Conservation (phyloP, 2,329 filamentous ascomycete genomes). For the Dactylellina leptospora region DNA sequence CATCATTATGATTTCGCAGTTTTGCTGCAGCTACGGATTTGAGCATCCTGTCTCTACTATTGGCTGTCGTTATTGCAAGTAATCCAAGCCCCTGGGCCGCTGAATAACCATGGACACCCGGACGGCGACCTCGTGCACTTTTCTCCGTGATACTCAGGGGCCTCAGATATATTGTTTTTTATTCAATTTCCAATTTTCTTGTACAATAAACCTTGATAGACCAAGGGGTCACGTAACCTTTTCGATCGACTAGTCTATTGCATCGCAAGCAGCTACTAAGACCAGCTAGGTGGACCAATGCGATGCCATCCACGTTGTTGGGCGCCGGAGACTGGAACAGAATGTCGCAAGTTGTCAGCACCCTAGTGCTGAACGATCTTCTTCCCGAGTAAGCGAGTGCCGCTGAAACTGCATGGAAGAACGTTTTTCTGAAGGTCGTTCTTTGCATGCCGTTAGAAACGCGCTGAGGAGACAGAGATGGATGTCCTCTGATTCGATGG, state of each 20-base stretch:
- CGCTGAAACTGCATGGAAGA: constrained; percentile 21
- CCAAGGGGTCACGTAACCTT: constrained; percentile 22
- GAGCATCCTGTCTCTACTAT: constrained; percentile 13
- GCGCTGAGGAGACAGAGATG: constrained; percentile 10
- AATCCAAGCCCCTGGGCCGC: constrained; percentile 49
- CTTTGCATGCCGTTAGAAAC: neutral
- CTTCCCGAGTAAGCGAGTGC: constrained; percentile 46
- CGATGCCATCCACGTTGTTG: constrained; percentile 13
- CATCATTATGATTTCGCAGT: constrained; percentile 29
- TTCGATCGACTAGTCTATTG: neutral
- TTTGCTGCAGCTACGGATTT: constrained; percentile 44
- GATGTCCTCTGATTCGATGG: constrained; percentile 7
- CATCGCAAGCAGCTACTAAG: neutral
- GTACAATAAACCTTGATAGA: constrained; percentile 22
- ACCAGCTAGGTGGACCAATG: constrained; percentile 26
- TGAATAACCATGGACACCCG: constrained; percentile 23
- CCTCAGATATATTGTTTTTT: neutral
- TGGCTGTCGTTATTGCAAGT: constrained; percentile 38
- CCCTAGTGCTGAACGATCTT: constrained; percentile 24
- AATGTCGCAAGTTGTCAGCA: constrained; percentile 45
- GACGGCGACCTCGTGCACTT: constrained; percentile 40
- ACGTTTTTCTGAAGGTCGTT: constrained; percentile 26
- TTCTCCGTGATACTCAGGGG: constrained; percentile 32
- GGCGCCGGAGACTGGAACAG: constrained; percentile 8
- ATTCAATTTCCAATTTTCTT: too few species aligned